Conservation (phyloP, 176 grass and related monocot genomes). For the Aegilops speltoides region DNA sequence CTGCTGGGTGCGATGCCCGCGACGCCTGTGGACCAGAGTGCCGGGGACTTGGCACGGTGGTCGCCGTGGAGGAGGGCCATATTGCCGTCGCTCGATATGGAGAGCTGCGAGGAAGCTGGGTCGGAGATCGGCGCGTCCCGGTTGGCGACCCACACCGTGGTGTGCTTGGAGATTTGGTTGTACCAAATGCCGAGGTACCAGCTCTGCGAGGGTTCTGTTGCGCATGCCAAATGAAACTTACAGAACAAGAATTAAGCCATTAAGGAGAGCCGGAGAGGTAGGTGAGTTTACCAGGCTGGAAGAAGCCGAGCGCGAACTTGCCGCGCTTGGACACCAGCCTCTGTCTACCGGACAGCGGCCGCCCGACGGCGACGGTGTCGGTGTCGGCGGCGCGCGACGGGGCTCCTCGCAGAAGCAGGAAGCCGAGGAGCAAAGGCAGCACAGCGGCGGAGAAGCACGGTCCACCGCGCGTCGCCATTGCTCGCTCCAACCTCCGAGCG, state of each 20-base stretch:
- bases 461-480: constrained; percentile 22
- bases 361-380: constrained; percentile 18
- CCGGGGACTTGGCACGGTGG: neutral
- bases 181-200: constrained; percentile 73
- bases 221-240: neutral
- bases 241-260: no score
- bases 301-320: constrained; percentile 58
- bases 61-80: constrained; percentile 36
- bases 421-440: neutral
- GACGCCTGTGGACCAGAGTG: constrained; percentile 53
- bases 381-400: constrained; percentile 14
- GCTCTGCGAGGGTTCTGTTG: constrained; percentile 23
- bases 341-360: constrained; percentile 19
- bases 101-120: constrained; percentile 12
- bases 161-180: constrained; percentile 38
- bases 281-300: constrained; percentile 27
- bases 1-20: neutral
- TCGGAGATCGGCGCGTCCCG: constrained; percentile 29
- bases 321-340: constrained; percentile 42
- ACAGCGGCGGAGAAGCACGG: neutral
- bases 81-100: constrained; percentile 35
- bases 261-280: neutral
- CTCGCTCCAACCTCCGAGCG: neutral
- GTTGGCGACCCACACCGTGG: constrained; percentile 59
- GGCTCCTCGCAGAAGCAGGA: neutral